These are phyloP conservation scores for Kwoniella heveanensis DNA, from an alignment of 768 basidiomycete genomes.

Conservation along the genomic window DNA sequence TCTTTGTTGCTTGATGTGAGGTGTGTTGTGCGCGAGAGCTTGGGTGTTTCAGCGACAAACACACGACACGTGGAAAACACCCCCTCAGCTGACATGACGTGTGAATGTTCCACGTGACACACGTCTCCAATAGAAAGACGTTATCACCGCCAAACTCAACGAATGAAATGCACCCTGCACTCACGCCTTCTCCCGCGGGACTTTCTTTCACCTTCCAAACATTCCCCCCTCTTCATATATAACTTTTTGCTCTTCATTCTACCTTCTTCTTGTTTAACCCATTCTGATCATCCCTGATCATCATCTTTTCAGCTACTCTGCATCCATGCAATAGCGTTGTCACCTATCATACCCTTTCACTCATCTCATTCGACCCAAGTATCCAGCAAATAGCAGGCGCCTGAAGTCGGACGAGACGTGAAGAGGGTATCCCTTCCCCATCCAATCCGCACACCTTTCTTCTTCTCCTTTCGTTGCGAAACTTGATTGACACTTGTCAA, in stretches of 20 bases:
- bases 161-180: no score
- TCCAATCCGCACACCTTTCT: background rate
- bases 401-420: background rate
- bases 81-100: conserved; percentile 2
- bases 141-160: background rate
- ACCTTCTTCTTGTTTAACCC: background rate
- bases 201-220: conserved; percentile 1
- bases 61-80: conserved; percentile 7
- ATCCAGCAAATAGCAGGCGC: background rate
- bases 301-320: background rate
- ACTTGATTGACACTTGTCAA: background rate
- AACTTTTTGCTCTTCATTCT: background rate
- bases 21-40: background rate
- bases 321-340: conserved; percentile 2
- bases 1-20: background rate
- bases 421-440: conserved; percentile 1
- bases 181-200: no score
- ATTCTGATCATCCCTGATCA: background rate
- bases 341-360: background rate
- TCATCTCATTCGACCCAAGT: conserved; percentile 1
- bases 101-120: no score
- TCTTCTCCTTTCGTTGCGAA: background rate
- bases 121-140: no score
- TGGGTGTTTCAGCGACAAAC: conserved; percentile 1
- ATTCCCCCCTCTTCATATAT: background rate